Percentiles rank a stretch among this genome's conserved stretches.
These are phyloP conservation scores for Capsella rubella DNA, from an alignment of 441 rosid genomes.

Conservation along the genomic window DNA sequence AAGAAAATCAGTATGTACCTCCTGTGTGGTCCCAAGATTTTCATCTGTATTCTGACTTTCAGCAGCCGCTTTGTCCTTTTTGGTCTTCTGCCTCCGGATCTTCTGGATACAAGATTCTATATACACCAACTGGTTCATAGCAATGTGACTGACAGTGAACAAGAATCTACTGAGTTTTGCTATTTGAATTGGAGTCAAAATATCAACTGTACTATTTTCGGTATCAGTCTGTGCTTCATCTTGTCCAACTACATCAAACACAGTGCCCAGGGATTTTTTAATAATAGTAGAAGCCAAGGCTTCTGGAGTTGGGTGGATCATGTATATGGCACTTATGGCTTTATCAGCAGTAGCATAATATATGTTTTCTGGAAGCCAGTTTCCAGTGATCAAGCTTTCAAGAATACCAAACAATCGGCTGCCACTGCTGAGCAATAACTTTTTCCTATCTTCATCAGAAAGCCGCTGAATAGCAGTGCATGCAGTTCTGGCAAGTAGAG, in stretches of 20 bases:
- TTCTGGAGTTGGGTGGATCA: constrained; percentile 94
- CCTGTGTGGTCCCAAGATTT: constrained; percentile 42
- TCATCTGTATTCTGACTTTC: constrained; percentile 51
- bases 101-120: constrained; percentile 88
- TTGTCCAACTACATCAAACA: constrained; percentile 60
- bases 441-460: constrained; percentile 84
- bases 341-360: constrained; percentile 95
- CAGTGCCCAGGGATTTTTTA: constrained; percentile 70
- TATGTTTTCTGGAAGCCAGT: constrained; percentile 89
- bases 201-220: constrained; percentile 41
- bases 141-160: constrained; percentile 84
- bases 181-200: constrained; percentile 67
- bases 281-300: constrained; percentile 71
- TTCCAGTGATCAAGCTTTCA: constrained; percentile 82
- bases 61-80: constrained; percentile 54
- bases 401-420: constrained; percentile 75
- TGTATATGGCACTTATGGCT: constrained; percentile 85
- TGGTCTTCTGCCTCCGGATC: constrained; percentile 82
- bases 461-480: constrained; percentile 92
- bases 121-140: constrained; percentile 95
- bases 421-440: constrained; percentile 74
- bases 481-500: constrained; percentile 94
- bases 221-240: constrained; percentile 57
- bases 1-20: constrained; percentile 51
- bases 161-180: constrained; percentile 84